A percentile compares a stretch with the other conserved stretches of the same genome.
phyloP scores from a whole-genome alignment of 106 monocot genomes.

The Iris macrosiphon region DNA sequence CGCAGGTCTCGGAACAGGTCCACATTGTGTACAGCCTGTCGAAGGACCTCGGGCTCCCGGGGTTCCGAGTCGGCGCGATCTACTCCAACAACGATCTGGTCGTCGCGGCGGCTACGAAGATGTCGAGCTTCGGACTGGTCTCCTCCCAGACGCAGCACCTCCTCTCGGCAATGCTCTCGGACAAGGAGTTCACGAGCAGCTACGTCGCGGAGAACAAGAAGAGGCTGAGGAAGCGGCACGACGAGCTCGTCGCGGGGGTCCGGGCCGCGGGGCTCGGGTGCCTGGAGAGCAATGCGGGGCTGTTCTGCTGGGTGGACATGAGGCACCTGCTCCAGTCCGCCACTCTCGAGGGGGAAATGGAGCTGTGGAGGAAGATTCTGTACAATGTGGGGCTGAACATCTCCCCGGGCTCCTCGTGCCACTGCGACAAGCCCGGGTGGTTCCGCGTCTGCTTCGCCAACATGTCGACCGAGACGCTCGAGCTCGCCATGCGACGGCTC shows the following conservation, averaged over 20 bases:
- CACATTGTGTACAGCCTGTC: conserved; percentile 90
- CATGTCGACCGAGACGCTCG: conserved; percentile 55
- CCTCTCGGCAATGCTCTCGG: conserved; percentile 53
- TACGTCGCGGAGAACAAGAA: conserved; percentile 61
- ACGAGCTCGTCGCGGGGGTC: conserved; percentile 40
- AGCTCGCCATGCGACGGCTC: conserved; percentile 50
- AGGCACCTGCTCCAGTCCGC: conserved; percentile 31
- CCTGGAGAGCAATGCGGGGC: conserved; percentile 64
- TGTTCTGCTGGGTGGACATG: conserved; percentile 97
- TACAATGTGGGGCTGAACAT: conserved; percentile 71
- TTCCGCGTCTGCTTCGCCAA: conserved; percentile 90
- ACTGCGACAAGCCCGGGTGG: conserved; percentile 89
- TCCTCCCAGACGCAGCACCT: conserved; percentile 94
- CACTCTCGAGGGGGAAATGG: conserved; percentile 57
- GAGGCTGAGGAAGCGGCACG: conserved; percentile 49
- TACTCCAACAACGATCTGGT: conserved; percentile 54
- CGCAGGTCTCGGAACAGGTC: conserved; percentile 23
- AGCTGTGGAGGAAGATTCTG: conserved; percentile 83
- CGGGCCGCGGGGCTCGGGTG: conserved; percentile 36
- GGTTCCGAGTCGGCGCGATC: conserved; percentile 81
- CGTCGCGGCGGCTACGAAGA: conserved; percentile 67
- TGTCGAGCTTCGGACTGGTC: conserved; percentile 92
- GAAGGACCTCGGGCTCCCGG: conserved; percentile 93
- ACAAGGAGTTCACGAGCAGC: conserved; percentile 41
- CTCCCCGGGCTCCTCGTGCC: conserved; percentile 82